Base-by-base conservation (phyloP, 352 stramenopile species). In the Hyaloperonospora arabidopsidis region DNA sequence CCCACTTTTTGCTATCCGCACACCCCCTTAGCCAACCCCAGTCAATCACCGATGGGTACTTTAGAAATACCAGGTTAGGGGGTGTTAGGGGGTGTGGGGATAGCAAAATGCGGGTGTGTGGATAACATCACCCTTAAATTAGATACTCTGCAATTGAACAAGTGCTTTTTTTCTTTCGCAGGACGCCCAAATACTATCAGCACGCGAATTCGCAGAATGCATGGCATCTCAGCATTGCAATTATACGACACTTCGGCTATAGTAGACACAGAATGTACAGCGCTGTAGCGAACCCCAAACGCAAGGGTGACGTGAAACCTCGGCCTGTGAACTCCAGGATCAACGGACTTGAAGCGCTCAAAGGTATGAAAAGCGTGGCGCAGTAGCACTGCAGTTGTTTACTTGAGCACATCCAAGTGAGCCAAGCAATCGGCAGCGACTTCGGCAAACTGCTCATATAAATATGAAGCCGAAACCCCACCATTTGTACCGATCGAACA, bases 221-320 rank as follows among this genome's bases (percentile, higher is more conserved):
- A 10, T 88, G 64, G 89, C 43, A 53, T 92, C 28, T 68, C 17
- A 48, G 34, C 41, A 86, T 92, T 56, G 79, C 90, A 56, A 89
- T 77, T 12, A 82, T 92, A 14, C 74, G 84, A 10, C 76, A 74
- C 18, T 92, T 94, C 35, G 79, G 91, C 52, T 88, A 89, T 41
- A 79, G 80, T 32, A 81, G 91, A 55, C 84, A 90, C 50, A 82
- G 82, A 28, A 75, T 87, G 21, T 91, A 45, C 49, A 86, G 79
- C 54, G 91, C 92, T 34, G 76, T 92, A 11, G 54, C 91, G 61
- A 89, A 94, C 63, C 85, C 84, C 22, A 81, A 92, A 39, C 80
- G 65, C 54, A 90, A 94, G 51, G 81, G 81, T 39, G 84, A 94
- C 67, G 89, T 94, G 79, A 94, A 91, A 62, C 79, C 12, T 94